These are phyloP conservation scores for Amaranthus hypochondriacus DNA, from an alignment of 148 eudicot species.

Conservation along the genomic window DNA sequence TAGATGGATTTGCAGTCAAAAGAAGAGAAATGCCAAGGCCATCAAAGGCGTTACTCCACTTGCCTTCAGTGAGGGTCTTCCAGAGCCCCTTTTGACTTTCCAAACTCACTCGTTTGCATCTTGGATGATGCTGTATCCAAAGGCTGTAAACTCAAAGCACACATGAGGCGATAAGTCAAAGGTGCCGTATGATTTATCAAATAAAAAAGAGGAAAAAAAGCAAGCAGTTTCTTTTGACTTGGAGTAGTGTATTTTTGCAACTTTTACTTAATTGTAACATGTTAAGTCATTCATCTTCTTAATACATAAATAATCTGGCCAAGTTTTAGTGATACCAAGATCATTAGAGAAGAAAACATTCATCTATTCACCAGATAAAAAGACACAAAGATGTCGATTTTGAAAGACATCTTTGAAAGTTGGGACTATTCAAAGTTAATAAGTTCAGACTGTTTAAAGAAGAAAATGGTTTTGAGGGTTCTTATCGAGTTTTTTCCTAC, in stretches of 20 bases:
- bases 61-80: conserved; percentile 78
- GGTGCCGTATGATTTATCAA: not conserved
- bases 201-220: not conserved
- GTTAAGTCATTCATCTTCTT: no score
- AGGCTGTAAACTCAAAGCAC: conserved; percentile 49
- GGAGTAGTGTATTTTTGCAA: not conserved
- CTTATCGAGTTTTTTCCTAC: no score
- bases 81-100: conserved; percentile 89
- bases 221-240: not conserved
- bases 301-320: no score
- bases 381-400: no score
- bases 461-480: no score
- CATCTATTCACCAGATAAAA: no score
- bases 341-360: no score
- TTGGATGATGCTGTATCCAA: conserved; percentile 91
- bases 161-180: not conserved
- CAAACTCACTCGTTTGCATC: conserved; percentile 95
- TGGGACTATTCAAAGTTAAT: no score
- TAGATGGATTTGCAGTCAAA: conserved; percentile 83
- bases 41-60: conserved; percentile 76
- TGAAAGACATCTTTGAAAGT: no score
- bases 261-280: not conserved
- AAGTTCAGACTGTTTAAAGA: no score
- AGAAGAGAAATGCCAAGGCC: conserved; percentile 94
- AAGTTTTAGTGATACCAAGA: no score